Evolutionary conservation across 1,139 yeast species (phyloP), one percentile per base, ranked within the genome.

Genomic region (Saccharomyces hybrid): DNA sequence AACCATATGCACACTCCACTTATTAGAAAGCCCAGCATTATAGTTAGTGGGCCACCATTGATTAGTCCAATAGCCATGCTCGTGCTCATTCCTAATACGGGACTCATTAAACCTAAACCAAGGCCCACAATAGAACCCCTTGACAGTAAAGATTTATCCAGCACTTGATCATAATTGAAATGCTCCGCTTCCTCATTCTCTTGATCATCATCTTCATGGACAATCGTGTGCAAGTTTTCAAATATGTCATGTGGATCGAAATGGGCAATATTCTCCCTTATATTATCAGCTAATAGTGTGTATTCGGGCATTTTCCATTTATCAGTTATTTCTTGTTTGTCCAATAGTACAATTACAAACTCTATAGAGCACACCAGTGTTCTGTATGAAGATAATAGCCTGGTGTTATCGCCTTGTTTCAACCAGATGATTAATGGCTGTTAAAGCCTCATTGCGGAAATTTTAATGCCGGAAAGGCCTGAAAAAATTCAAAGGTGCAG

Each of bases 51-150:
- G 0, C 88, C 88, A 6, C 93, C 93, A 67, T 85, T 86, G 21
- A 82, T 75, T 54, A 86, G 71, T 0, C 87, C 83, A 49, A 84
- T 84, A 69, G 85, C 81, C 64, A 86, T 73, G 0, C 89, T 84
- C 1, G 88, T 81, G 4, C 88, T 81, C 63, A 86, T 75, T 0
- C 91, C 90, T 66, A 86, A 78, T 0, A 90, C 91, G 0, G 87
- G 90, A 21, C 88, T 87, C 91, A 86, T 85, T 27, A 86, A 71
- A 1, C 89, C 83, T 65, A 85, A 84, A 1, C 93, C 90, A 29
- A 86, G 71, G 1, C 91, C 93, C 48, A 86, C 80, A 38, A 86
- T 81, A 0, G 89, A 83, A 0, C 82, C 75, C 38, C 67, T 58
- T 2, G 85, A 86, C 0, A 87, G 78, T 56, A 85, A 74, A 58